Base-by-base conservation (phyloP, 306 rosid species). In the Vigna angularis region DNA sequence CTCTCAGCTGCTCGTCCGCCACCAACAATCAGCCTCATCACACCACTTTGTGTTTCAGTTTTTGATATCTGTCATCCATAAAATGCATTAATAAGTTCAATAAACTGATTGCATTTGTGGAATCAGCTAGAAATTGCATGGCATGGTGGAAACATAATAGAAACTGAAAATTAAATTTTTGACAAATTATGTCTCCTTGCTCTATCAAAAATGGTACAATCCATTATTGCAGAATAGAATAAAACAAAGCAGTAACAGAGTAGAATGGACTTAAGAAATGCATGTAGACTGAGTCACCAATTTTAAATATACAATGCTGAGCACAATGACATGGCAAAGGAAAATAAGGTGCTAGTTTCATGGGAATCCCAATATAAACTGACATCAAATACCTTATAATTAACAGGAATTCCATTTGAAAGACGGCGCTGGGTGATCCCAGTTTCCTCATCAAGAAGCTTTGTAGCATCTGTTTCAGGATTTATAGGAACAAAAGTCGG, bases 1-100 rank as follows among this genome's bases (percentile, higher is more conserved):
- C 88, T 83, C 89, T 95, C 99, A 83, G 92, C 87, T 66, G 98
- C 98, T 55, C 99, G 97, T 71, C 99, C 99, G 9, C 99, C 99
- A 63, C 98, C 97, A 79, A 95, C 99, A 82, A 95, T 90, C 75
- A 95, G 90, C 81, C 99, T 89, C 99, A 95, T 95, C 81, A 95
- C 99, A 20, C 99, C 99, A 18, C 97, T 93, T 82, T 88, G 89
- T 24, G 93, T 85, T 88, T 95, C 99, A 85, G 91, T 87, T 64
- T 86, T 86, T 84, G 99, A 95, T 79, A 95, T 91, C 99, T 94
- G 73, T 22, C n/a, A 56, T 70, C 56, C 70, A 74, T 62, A 67
- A 69, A 80, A 28, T 30, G 59, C 40, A 72, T 12, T 13, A 57
- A 50, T 59, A 71, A 73, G 51, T 75, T 20, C 11, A 56, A 20